These are phyloP conservation scores for Yamadazyma kanchanaburiensis DNA, from an alignment of 1,139 yeast genomes.

Conservation along the genomic window DNA sequence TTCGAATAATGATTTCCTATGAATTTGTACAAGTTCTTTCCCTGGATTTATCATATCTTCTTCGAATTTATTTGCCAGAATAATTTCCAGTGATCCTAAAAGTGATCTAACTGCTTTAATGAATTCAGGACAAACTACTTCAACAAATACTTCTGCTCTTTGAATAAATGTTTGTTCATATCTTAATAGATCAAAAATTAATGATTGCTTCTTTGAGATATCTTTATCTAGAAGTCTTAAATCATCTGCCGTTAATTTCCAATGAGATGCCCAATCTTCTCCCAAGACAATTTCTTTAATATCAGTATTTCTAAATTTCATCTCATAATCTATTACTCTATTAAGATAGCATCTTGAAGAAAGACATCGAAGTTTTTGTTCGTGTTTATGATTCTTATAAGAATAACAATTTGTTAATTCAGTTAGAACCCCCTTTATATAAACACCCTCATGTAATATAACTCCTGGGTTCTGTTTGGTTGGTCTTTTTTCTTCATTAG, in stretches of 20 bases:
- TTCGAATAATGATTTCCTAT: constrained; percentile 51
- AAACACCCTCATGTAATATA: constrained; percentile 17
- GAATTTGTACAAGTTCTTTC: constrained; percentile 57
- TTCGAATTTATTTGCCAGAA: constrained; percentile 47
- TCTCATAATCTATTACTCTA: constrained; percentile 34
- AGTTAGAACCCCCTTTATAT: constrained; percentile 35
- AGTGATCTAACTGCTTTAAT: constrained; percentile 46
- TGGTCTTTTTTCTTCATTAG: constrained; percentile 9
- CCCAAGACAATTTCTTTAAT: constrained; percentile 37
- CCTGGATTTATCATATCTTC: constrained; percentile 62
- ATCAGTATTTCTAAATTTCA: constrained; percentile 29
- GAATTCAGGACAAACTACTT: constrained; percentile 43
- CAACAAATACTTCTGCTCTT: constrained; percentile 64
- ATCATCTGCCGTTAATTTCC: constrained; percentile 62
- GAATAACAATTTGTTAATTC: constrained; percentile 39
- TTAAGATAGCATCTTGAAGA: constrained; percentile 38
- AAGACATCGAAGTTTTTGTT: constrained; percentile 29
- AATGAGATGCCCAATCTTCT: constrained; percentile 73
- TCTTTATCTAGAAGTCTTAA: constrained; percentile 51
- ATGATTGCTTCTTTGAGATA: constrained; percentile 66
- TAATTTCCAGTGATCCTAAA: constrained; percentile 29
- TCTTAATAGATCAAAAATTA: constrained; percentile 71
- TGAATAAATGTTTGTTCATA: constrained; percentile 74
- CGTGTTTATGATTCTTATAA: constrained; percentile 20
- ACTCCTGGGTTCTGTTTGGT: constrained; percentile 20